Evolutionary conservation across 1,139 yeast species (phyloP), one percentile per base, ranked within the genome.

Genomic region (Cylindricascospora bacillispora): DNA sequence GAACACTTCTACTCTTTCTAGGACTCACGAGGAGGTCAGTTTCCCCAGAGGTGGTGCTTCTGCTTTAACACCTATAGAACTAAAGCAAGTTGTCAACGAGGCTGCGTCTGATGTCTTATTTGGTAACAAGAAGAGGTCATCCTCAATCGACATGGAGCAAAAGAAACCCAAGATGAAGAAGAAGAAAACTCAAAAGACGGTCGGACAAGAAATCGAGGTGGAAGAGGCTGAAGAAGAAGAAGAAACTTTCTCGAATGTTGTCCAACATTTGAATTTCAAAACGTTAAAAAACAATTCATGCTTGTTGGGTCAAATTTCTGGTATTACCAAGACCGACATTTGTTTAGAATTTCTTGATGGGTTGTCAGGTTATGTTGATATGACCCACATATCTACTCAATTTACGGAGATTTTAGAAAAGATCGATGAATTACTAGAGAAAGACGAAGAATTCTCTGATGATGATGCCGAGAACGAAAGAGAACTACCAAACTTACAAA

Each of bases 11-110:
- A 40, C 59, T 15, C 37, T 60, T 15, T 33, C 44, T 13, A 47
- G 43, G 27, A 44, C 46, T 29, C 33, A 43, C 15, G 57, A 54
- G 39, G 92, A 80, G 40, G 68, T 73, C 31, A 71, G 93, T 13
- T 89, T 89, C 52, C 98, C 98, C 29, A 77, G 99, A 71, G 98
- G 98, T 45, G 95, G 95, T 33, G 72, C 80, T 7, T 70, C 86
- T 15, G 82, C 75, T 12, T 67, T 86, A 53, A 73, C 94, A 3
- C 86, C 98, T 4, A 60, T 89, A 42, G 99, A 89, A 58, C 74
- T 83, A 44, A 85, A 85, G 54, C 93, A 85, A 52, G 92, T 86
- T 32, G 76, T 94, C 24, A 85, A 83, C 49, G 94, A 89, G 54
- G 98, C 92, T 26, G 75, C 86, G 19, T 70, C 70, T 43, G 98